Evolutionary conservation across 768 basidiomycete genomes (phyloP).

Genomic region (Boletus rubroflammeus): DNA sequence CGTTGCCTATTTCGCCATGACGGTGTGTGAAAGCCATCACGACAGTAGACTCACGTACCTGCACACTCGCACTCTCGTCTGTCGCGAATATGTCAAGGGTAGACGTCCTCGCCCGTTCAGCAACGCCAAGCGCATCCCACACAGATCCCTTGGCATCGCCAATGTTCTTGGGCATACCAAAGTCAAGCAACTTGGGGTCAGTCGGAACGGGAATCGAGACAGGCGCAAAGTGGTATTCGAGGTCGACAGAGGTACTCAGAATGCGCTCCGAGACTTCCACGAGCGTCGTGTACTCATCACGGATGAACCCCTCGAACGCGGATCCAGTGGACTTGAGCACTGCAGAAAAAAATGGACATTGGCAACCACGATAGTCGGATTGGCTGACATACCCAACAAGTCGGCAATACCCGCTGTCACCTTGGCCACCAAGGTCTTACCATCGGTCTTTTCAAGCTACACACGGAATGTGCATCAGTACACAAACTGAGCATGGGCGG

Average conservation of each 20-base stretch:
- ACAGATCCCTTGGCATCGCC: constrained; percentile 42
- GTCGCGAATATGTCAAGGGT: constrained; percentile 81
- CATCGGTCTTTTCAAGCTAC: constrained; percentile 68
- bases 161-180: constrained; percentile 38
- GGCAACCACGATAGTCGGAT: not conserved
- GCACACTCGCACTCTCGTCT: constrained; percentile 90
- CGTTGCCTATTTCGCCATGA: constrained; percentile 60
- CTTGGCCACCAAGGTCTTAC: constrained; percentile 56
- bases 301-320: constrained; percentile 74
- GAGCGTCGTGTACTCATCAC: constrained; percentile 89
- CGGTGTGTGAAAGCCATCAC: not conserved
- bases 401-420: constrained; percentile 74
- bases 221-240: constrained; percentile 60
- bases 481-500: not conserved
- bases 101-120: constrained; percentile 47
- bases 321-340: constrained; percentile 91
- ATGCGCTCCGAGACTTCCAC: constrained; percentile 82
- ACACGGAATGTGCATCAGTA: not conserved
- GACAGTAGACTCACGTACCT: constrained; percentile 45
- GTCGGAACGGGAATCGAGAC: constrained; percentile 44
- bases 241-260: constrained; percentile 84
- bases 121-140: constrained; percentile 58
- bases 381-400: constrained; percentile 58
- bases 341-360: constrained; percentile 21
- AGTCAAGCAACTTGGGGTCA: constrained; percentile 52